phyloP scores from a whole-genome alignment of 371 early-diverging fungal genomes.

The Rhizomucor pusillus region DNA sequence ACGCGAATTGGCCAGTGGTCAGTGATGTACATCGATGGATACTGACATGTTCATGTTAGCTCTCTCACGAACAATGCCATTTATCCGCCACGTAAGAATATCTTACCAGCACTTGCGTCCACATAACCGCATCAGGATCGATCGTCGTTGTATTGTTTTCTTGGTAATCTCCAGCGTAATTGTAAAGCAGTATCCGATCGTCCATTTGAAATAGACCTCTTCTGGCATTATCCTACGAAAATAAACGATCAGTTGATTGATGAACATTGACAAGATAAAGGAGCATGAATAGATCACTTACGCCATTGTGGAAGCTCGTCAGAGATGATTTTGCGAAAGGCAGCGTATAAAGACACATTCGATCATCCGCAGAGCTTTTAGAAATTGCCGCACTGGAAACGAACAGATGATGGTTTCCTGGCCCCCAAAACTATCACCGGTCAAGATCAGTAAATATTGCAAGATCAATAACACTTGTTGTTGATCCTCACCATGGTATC shows the following conservation, averaged over 20 bases:
- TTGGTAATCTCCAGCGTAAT: slow-evolving; percentile 58
- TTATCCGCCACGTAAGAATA: too few species aligned
- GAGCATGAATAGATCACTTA: slow-evolving; percentile 23
- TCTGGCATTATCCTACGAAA: slow-evolving; percentile 62
- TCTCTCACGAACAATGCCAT: too few species aligned
- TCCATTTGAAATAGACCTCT: slow-evolving; percentile 67
- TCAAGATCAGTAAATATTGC: neutral
- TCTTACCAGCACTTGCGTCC: slow-evolving; percentile 74
- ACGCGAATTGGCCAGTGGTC: slow-evolving; percentile 86
- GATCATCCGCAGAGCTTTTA: neutral
- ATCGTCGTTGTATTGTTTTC: slow-evolving; percentile 68
- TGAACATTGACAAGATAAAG: neutral
- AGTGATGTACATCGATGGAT: slow-evolving; percentile 74
- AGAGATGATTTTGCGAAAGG: slow-evolving; percentile 71
- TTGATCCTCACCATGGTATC: slow-evolving; percentile 50
- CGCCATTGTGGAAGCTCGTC: slow-evolving; percentile 54
- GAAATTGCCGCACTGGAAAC: slow-evolving; percentile 25
- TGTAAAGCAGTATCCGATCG: slow-evolving; percentile 72
- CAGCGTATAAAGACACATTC: slow-evolving; percentile 50
- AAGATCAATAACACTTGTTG: neutral
- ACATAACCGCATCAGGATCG: slow-evolving; percentile 73
- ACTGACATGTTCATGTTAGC: slow-evolving; percentile 25
- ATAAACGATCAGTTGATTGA: neutral
- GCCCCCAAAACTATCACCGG: slow-evolving; percentile 70
- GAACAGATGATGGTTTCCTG: slow-evolving; percentile 69